Percentiles rank a stretch among this genome's conserved stretches.
Evolutionary conservation across 2,329 filamentous ascomycete species (phyloP).

Genomic region (Raffaelea deltoideospora): DNA sequence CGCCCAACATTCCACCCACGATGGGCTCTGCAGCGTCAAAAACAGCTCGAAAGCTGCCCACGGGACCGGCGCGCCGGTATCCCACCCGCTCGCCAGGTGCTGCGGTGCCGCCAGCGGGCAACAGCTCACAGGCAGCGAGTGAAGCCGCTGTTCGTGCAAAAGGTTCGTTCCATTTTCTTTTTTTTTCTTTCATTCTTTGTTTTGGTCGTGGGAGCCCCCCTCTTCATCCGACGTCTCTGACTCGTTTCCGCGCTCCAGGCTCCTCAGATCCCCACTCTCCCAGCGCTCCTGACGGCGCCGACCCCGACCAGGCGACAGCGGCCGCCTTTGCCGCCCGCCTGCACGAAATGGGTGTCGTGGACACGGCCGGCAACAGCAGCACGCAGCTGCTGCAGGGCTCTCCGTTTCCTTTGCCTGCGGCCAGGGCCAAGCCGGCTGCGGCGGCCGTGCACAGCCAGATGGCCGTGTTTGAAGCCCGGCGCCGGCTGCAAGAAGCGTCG

Average conservation of each 20-base stretch:
- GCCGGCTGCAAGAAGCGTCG: constrained; percentile 25
- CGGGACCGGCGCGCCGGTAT: constrained; percentile 27
- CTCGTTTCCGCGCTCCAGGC: not conserved
- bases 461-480: constrained; percentile 32
- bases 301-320: constrained; percentile 24
- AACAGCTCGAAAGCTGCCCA: constrained; percentile 21
- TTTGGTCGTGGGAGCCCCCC: too few species aligned
- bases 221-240: not conserved
- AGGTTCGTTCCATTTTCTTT: too few species aligned
- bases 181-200: too few species aligned
- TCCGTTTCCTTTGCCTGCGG: too few species aligned
- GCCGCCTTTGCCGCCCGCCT: constrained; percentile 34
- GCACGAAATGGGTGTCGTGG: constrained; percentile 36
- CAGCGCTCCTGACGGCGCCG: constrained; percentile 25
- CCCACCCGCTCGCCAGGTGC: constrained; percentile 22
- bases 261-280: not conserved
- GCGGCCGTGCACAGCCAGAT: constrained; percentile 11
- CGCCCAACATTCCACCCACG: not conserved
- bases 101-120: too few species aligned
- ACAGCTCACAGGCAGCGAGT: too few species aligned
- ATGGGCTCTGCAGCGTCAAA: constrained; percentile 35
- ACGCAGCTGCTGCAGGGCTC: too few species aligned
- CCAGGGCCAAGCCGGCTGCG: constrained; percentile 23
- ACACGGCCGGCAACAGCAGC: too few species aligned
- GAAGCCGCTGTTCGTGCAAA: too few species aligned